Conservation (phyloP, 2,329 filamentous ascomycete species). For the Alternaria consortialis region DNA sequence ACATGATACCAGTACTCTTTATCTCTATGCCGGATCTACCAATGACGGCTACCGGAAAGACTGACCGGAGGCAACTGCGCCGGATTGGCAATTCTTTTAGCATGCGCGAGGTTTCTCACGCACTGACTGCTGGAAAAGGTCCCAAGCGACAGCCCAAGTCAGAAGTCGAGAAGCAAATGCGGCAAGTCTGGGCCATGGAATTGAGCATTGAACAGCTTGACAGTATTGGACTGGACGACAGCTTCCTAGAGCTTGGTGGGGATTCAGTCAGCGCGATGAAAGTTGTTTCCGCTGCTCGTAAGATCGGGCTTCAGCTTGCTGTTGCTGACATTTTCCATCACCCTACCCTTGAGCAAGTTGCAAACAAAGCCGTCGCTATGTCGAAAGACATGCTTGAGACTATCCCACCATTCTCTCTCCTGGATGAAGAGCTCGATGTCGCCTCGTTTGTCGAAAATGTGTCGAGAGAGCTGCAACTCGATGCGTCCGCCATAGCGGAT, state of each 20-base stretch:
- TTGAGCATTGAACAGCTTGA: not conserved
- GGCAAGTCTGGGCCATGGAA: not conserved
- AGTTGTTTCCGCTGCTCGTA: not conserved
- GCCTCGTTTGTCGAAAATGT: not conserved
- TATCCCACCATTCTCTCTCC: not conserved
- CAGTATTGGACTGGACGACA: constrained; percentile 39
- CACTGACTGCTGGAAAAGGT: no score
- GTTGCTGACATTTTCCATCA: constrained; percentile 1
- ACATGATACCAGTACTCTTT: no score
- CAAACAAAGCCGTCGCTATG: not conserved
- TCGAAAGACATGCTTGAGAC: not conserved
- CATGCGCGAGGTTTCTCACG: no score
- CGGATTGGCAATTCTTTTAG: no score
- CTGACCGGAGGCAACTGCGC: no score
- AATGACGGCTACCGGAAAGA: no score
- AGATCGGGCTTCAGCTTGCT: not conserved
- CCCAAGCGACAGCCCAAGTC: no score
- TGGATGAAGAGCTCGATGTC: not conserved
- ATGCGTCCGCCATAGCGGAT: not conserved
- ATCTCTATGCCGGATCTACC: no score
- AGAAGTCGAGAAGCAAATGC: not conserved
- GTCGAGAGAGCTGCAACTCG: not conserved
- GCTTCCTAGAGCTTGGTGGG: constrained; percentile 55
- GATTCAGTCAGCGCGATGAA: constrained; percentile 56
- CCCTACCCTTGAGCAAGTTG: not conserved